These are phyloP conservation scores for Penicillium parvum DNA, from an alignment of 495 filamentous ascomycete genomes.

Conservation along the genomic window DNA sequence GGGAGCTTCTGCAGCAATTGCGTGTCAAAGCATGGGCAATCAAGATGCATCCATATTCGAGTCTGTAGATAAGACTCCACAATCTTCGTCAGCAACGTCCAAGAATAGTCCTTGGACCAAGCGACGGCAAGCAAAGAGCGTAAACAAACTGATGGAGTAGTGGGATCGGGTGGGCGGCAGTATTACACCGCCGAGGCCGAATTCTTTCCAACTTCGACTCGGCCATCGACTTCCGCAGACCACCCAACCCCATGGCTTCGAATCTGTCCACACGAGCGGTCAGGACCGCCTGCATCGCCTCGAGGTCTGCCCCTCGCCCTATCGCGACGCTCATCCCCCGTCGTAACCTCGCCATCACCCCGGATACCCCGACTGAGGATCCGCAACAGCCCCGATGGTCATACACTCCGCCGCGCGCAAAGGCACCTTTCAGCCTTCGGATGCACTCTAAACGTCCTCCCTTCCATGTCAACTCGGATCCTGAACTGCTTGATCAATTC, in stretches of 20 bases:
- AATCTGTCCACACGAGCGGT: conserved; percentile 32
- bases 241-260: conserved; percentile 34
- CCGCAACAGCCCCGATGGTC: conserved; percentile 68
- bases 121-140: background rate
- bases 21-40: conserved; percentile 8
- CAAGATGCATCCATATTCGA: background rate
- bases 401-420: conserved; percentile 72
- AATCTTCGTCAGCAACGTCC: background rate
- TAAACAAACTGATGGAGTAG: background rate
- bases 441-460: conserved; percentile 43
- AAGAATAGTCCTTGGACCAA: background rate
- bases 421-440: conserved; percentile 59
- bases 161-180: conserved; percentile 11
- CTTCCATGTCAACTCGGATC: conserved; percentile 72
- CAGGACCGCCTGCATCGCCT: conserved; percentile 33
- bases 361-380: conserved; percentile 26
- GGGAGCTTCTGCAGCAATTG: conserved; percentile 1
- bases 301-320: conserved; percentile 16
- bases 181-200: conserved; percentile 30
- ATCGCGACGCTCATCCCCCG: conserved; percentile 15
- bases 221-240: conserved; percentile 11
- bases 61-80: background rate
- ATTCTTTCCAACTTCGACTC: conserved; percentile 24
- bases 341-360: conserved; percentile 24
- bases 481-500: conserved; percentile 63